Conservation (phyloP, 768 basidiomycete species). For the Trametes meyenii region DNA sequence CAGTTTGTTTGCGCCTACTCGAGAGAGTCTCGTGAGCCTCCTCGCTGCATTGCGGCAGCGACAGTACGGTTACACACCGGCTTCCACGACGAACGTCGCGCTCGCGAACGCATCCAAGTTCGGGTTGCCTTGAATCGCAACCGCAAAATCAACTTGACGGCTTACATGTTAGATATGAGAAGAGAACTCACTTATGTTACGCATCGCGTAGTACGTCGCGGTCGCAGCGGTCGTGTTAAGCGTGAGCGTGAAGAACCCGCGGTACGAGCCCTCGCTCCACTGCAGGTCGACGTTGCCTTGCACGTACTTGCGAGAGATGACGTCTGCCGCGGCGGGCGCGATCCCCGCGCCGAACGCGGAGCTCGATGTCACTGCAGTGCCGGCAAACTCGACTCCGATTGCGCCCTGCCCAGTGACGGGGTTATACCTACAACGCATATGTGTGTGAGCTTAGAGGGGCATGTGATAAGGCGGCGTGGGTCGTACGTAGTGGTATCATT, state of each 20-base stretch:
- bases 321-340: constrained; percentile 42
- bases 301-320: constrained; percentile 42
- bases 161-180: not conserved
- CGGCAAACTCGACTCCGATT: constrained; percentile 63
- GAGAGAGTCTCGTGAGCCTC: not conserved
- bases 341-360: constrained; percentile 50
- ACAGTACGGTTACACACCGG: constrained; percentile 12
- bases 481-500: constrained; percentile 51
- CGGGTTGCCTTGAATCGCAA: constrained; percentile 37
- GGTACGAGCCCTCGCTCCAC: constrained; percentile 61
- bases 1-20: constrained; percentile 46
- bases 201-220: constrained; percentile 60
- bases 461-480: too few species aligned
- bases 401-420: constrained; percentile 50
- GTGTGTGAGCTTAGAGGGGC: not conserved
- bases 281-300: constrained; percentile 52
- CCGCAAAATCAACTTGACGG: not conserved
- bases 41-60: not conserved
- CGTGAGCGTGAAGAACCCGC: constrained; percentile 61
- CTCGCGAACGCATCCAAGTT: constrained; percentile 50
- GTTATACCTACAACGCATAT: constrained; percentile 43
- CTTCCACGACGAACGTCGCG: constrained; percentile 45
- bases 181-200: constrained; percentile 42
- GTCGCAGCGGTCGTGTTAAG: constrained; percentile 48
- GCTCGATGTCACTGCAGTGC: constrained; percentile 57